phyloP scores from a whole-genome alignment of 306 rosid species.

The Fagus sylvatica region DNA sequence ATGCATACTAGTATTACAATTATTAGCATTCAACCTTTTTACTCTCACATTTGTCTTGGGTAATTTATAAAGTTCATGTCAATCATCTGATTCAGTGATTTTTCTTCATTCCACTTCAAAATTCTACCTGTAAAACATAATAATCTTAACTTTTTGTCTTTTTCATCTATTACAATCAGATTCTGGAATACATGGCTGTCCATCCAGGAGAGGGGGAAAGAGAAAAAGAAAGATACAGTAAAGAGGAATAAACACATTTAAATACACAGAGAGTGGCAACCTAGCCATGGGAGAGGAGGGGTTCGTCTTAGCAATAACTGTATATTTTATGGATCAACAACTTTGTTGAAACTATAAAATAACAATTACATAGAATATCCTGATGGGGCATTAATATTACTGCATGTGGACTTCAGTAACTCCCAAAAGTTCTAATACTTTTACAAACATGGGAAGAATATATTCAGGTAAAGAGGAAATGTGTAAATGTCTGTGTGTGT shows the following conservation, averaged over 20 bases:
- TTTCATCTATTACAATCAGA: not conserved
- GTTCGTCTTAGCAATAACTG: not conserved
- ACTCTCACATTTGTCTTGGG: no score
- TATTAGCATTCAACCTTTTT: no score
- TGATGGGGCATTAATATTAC: no score
- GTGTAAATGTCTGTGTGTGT: no score
- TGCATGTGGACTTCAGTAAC: no score
- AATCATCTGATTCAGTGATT: not conserved
- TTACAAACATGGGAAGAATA: no score
- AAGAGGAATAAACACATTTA: not conserved
- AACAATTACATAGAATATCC: not conserved
- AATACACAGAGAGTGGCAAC: not conserved
- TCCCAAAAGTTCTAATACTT: no score
- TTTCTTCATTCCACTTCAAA: not conserved
- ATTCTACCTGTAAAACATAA: not conserved
- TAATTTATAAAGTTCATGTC: not conserved
- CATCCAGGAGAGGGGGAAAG: not conserved
- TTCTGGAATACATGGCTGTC: not conserved
- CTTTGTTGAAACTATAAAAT: not conserved
- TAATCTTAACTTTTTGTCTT: not conserved
- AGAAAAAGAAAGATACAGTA: not conserved
- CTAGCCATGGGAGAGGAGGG: not conserved
- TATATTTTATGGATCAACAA: not conserved
- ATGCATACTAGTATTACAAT: no score
- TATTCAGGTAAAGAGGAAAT: no score